phyloP scores from a whole-genome alignment of 1,284 basidiomycete species.

The Leccinum subrobustum region DNA sequence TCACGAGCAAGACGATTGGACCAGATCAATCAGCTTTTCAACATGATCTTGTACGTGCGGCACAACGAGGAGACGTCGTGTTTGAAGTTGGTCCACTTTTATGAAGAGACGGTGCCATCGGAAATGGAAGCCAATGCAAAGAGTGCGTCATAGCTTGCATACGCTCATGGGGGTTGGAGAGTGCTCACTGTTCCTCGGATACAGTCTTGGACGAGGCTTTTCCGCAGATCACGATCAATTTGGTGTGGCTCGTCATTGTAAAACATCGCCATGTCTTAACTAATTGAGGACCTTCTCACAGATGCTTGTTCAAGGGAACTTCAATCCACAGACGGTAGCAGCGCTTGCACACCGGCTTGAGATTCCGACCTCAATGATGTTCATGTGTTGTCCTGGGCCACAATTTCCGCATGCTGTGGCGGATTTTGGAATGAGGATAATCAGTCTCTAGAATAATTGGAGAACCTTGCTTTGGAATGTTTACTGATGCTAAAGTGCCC shows the following conservation, averaged over 20 bases:
- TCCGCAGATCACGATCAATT: constrained; percentile 57
- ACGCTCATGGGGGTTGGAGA: background rate
- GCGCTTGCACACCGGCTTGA: constrained; percentile 29
- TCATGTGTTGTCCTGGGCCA: constrained; percentile 34
- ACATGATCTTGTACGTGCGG: constrained; percentile 62
- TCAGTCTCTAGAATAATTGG: constrained; percentile 15
- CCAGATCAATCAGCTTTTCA: constrained; percentile 61
- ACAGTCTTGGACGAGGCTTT: constrained; percentile 61
- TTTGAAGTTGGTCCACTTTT: constrained; percentile 67
- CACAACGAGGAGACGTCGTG: constrained; percentile 67
- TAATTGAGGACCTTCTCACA: constrained; percentile 22
- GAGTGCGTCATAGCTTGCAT: constrained; percentile 36
- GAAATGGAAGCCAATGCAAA: constrained; percentile 63
- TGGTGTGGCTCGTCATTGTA: constrained; percentile 36
- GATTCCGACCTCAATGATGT: constrained; percentile 34
- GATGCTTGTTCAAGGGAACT: constrained; percentile 49
- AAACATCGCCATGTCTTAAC: background rate
- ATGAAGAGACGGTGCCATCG: constrained; percentile 48
- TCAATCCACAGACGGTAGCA: constrained; percentile 37
- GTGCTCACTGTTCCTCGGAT: constrained; percentile 2
- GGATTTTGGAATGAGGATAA: constrained; percentile 31
- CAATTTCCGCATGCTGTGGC: constrained; percentile 26
- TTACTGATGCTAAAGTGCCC: too few species aligned
- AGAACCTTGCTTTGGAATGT: background rate
- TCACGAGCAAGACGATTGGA: background rate